Base-by-base conservation (phyloP, 2,329 filamentous ascomycete genomes). In the Ascochyta pisi region DNA sequence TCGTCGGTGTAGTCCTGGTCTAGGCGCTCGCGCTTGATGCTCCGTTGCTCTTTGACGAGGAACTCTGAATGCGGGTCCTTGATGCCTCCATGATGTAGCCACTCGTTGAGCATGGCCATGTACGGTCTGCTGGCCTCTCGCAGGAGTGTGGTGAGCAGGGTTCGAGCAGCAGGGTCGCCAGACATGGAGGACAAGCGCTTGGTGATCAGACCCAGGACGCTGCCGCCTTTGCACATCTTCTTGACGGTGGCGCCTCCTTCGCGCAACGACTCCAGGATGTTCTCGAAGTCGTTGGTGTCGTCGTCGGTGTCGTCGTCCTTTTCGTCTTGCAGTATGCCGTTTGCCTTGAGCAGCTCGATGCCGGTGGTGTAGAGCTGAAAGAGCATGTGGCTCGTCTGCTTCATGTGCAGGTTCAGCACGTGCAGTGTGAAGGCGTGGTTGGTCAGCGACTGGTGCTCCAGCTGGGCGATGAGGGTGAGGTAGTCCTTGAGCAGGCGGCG, bases 1-100 rank as follows among this genome's bases (percentile, higher is more conserved):
- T 99, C 95, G 74, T 99, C 95, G 0, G 94, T 99, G 70, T 98
- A 99, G 74, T 99, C 95, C 71, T 96, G 89, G 70, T 98, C 92
- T 3, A 99, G 80, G 56, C 91, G 85, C 73, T 98, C 95, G 37
- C 95, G 86, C 55, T 89, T 89, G 66, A 99, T 97, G 69, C 93
- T 96, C 76, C 94, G 96, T 67, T 96, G 92, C 75, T 98, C 95
- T 71, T 96, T 96, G 70, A 99, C 88, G 49, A 99, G 79, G 65
- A 99, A 99, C 74, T 99, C 95, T 1, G 88, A 86, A 73, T 98
- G 94, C 0, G 93, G 92, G 73, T 99, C 95, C 69, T 90, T 91
- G 75, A 99, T 98, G 44, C 89, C 92, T 35, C 95, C 95, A 70
- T 96, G 94, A 71, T 99, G 95, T 15, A 99, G 81, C 95, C 95